Conservation (phyloP, 306 rosid species). For the Cyclanthera cordifolia region DNA sequence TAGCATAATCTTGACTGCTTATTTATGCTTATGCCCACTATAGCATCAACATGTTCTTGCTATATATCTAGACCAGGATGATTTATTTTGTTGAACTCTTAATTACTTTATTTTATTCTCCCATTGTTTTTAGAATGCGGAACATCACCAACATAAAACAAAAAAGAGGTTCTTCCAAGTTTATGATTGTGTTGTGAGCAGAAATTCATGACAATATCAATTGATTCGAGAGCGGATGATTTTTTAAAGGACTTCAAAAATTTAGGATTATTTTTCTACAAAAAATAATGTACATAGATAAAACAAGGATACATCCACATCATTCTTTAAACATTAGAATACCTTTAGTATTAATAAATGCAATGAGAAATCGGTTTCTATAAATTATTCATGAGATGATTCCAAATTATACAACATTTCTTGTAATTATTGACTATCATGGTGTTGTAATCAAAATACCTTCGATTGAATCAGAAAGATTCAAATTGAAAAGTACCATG, state of each 20-base stretch:
- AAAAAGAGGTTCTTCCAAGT: slow-evolving; percentile 76
- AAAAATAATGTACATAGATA: neutral
- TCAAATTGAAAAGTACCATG: neutral
- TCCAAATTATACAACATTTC: neutral
- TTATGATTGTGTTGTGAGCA: slow-evolving; percentile 70
- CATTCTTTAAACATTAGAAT: neutral
- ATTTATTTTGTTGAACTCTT: no score
- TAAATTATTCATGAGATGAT: neutral
- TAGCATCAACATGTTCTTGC: no score
- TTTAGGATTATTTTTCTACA: neutral
- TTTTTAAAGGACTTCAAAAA: neutral
- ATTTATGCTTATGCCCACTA: no score
- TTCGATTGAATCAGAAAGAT: neutral
- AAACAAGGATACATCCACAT: neutral
- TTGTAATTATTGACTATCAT: neutral
- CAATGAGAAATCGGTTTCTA: neutral
- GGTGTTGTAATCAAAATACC: no score
- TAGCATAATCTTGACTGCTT: no score
- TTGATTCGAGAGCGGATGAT: neutral
- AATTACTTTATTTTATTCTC: no score
- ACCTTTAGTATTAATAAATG: neutral
- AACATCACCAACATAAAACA: no score
- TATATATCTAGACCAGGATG: no score
- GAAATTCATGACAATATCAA: slow-evolving; percentile 18
- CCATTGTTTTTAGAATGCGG: no score